Evolutionary conservation across 306 rosid species (phyloP), one percentile per base, ranked within the genome.

Genomic region (Cucurbita maxima): DNA sequence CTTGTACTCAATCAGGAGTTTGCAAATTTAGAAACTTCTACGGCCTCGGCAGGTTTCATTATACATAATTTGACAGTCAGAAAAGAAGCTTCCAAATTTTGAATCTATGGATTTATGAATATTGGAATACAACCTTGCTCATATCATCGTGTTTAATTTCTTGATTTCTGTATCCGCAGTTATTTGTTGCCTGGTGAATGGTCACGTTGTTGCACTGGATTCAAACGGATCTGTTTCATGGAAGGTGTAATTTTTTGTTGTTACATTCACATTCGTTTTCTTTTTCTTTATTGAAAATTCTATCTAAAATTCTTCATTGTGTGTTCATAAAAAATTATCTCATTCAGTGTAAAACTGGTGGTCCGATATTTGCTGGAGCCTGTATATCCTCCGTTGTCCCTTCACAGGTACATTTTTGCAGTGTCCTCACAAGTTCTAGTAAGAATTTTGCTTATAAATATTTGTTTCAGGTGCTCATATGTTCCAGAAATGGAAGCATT

Each of bases 281-380:
- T n/a, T 5, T 73, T 45, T 47, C 8, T 25, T 47, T 37, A 38
- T 22, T 69, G 71, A n/a, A 63, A 45, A 69, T 30, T 70, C 20
- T 50, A 25, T 64, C 60, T 34, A 52, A 14, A 53, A 36, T 34
- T 34, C 11, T 12, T 45, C 34, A 67, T 45, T 67, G 3, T 44
- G 16, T 67, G 54, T 55, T 73, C 40, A 20, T 59, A 13, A 59
- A 22, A 50, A 50, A 43, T n/a, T 74, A 50, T 60, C 45, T 79
- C 77, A 10, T 62, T 73, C 91, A 92, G 98, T 79, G 77, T 79
- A 87, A 76, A 81, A 83, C 89, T 76, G 77, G 62, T 40, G 93
- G 98, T 68, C 96, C 96, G 62, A 82, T 92, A 82, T 92, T 92
- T 87, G 90, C 96, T 41, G 98, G 93, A 79, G 85, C 96, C 25